Evolutionary conservation across 2,329 filamentous ascomycete genomes (phyloP), one percentile per base, ranked within the genome.

Genomic region (Alternaria ethzedia): DNA sequence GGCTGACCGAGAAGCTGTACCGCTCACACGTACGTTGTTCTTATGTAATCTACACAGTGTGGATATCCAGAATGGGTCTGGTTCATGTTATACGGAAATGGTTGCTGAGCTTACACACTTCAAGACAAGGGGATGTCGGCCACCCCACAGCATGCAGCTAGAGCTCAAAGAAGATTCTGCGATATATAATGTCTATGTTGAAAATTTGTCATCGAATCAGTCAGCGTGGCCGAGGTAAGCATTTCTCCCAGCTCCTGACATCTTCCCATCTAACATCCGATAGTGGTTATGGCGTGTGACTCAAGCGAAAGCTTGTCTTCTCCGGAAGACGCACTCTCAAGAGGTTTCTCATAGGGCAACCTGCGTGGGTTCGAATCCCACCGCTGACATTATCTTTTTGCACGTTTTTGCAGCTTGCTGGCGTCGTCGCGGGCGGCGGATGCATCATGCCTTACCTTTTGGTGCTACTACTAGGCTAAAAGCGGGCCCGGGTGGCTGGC

Each of bases 221-320:
- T 45, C 43, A 45, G 43, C 43, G 43, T 45, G 43, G 43, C 43
- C 43, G 43, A 45, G 43, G 43, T 45, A 45, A 45, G 43, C 43
- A 45, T 45, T 21, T 45, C 43, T 45, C 17, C 17, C 10, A 45
- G 6, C 43, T 45, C 17, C 43, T 45, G 43, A 45, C 43, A 45
- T 45, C 43, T 45, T 45, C 43, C 3, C 43, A 45, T 45, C 43
- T 45, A 45, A 45, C 43, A 45, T 45, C 43, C 12, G 43, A 45
- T 21, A 57, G 54, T 57, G 57, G 57, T 59, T 59, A 59, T 59
- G 57, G 57, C 57, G 57, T 59, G 57, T 59, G 57, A 59, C 57
- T 59, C 57, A 59, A 59, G 57, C 47, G 46, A 57, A 57, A 57
- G 54, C 54, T 57, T 57, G 36, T 54, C 43, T 44, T 54, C 28